phyloP scores from a whole-genome alignment of 768 basidiomycete genomes.

The Lactarius hatsudake region DNA sequence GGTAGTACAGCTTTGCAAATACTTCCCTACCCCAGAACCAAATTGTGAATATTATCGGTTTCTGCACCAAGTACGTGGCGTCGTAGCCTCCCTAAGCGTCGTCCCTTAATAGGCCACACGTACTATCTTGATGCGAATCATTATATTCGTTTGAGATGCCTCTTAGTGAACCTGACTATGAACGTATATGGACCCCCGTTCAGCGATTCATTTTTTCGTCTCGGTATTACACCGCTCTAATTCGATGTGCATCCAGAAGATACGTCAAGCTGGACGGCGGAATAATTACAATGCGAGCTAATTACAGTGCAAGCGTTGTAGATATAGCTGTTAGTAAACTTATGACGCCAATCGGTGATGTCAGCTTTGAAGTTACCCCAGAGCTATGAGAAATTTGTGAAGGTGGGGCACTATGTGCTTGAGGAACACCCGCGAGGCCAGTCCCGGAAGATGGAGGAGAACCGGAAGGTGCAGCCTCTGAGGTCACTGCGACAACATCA shows the following conservation, averaged over 20 bases:
- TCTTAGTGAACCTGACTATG: not conserved
- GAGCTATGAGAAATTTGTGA: not conserved
- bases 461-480: constrained; percentile 42
- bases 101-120: not conserved
- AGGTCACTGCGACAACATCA: constrained; percentile 36
- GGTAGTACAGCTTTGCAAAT: not conserved
- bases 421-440: constrained; percentile 28
- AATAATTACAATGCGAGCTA: not conserved
- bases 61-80: not conserved
- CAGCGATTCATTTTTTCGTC: not conserved
- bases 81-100: not conserved
- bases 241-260: not conserved
- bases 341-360: constrained; percentile 3
- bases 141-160: not conserved
- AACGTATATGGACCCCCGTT: not conserved
- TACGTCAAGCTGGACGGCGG: not conserved
- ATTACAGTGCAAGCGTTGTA: constrained; percentile 8
- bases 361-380: not conserved
- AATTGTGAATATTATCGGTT: not conserved
- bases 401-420: constrained; percentile 15
- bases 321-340: constrained; percentile 16
- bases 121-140: not conserved
- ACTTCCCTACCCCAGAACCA: not conserved
- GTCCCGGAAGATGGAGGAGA: constrained; percentile 28
- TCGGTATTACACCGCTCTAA: not conserved